phyloP scores from a whole-genome alignment of 495 filamentous ascomycete genomes.

The Penicillium paxilli region DNA sequence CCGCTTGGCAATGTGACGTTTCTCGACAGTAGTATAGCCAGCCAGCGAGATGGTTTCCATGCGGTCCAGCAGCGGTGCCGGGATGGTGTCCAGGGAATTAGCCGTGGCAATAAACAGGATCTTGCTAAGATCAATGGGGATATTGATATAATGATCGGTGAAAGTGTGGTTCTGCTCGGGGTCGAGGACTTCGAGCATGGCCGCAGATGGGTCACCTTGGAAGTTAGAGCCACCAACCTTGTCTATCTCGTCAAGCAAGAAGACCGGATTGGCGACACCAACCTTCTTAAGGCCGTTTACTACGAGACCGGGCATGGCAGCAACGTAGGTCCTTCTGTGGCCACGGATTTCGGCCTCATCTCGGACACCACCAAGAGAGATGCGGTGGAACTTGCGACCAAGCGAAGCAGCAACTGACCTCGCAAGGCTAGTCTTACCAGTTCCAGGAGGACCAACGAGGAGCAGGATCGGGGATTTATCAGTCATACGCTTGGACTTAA shows the following conservation, averaged over 20 bases:
- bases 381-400: slow-evolving; percentile 94
- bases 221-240: slow-evolving; percentile 91
- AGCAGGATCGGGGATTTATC: slow-evolving; percentile 97
- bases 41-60: slow-evolving; percentile 94
- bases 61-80: slow-evolving; percentile 88
- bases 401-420: slow-evolving; percentile 89
- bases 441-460: slow-evolving; percentile 91
- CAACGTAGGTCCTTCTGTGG: slow-evolving; percentile 95
- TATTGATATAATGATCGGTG: slow-evolving; percentile 93
- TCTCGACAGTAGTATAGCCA: slow-evolving; percentile 98
- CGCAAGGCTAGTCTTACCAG: slow-evolving; percentile 96
- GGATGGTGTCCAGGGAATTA: slow-evolving; percentile 94
- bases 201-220: slow-evolving; percentile 96
- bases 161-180: slow-evolving; percentile 97
- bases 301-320: slow-evolving; percentile 95
- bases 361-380: slow-evolving; percentile 92
- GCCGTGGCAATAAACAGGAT: slow-evolving; percentile 99
- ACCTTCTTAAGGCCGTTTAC: slow-evolving; percentile 96
- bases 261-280: slow-evolving; percentile 92
- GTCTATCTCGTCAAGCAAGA: slow-evolving; percentile 97
- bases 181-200: slow-evolving; percentile 97
- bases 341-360: slow-evolving; percentile 98
- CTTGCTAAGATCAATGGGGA: slow-evolving; percentile 94
- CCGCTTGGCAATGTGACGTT: slow-evolving; percentile 89
- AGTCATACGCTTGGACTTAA: slow-evolving; percentile 73